Percentiles rank a stretch among this genome's conserved stretches.
These are phyloP conservation scores for Lobosporangium transversale DNA, from an alignment of 192 early-diverging fungal species.

Conservation along the genomic window DNA sequence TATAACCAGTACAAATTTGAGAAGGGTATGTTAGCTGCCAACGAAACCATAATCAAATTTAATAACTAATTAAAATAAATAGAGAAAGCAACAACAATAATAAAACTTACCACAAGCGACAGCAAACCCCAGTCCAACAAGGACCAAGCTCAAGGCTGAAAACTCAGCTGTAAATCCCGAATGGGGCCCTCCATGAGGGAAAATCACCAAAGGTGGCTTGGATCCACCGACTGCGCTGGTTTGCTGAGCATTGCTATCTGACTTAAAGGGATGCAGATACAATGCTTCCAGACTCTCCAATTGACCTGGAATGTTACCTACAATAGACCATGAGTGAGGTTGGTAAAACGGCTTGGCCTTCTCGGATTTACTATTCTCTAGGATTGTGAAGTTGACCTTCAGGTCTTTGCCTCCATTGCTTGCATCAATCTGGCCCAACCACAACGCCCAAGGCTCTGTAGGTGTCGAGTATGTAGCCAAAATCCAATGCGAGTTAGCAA, in stretches of 20 bases:
- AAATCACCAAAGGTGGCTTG: conserved; percentile 69
- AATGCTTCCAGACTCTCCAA: conserved; percentile 54
- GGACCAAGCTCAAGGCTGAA: conserved; percentile 52
- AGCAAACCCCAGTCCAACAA: conserved; percentile 71
- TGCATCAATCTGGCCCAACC: conserved; percentile 35
- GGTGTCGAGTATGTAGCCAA: conserved; percentile 65
- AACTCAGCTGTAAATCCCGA: conserved; percentile 63
- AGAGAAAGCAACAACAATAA: not conserved
- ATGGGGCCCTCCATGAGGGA: conserved; percentile 88
- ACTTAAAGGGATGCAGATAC: conserved; percentile 37
- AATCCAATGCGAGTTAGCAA: conserved; percentile 54
- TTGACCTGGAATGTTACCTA: conserved; percentile 40
- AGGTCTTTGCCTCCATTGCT: conserved; percentile 8
- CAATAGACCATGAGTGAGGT: conserved; percentile 48
- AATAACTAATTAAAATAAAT: conserved; percentile 4
- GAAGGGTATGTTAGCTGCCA: no score
- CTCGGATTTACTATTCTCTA: conserved; percentile 23
- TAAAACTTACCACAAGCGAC: conserved; percentile 51
- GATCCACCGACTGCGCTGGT: conserved; percentile 27
- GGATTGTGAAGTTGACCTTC: conserved; percentile 18
- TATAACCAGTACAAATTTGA: not conserved
- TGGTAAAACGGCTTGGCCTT: conserved; percentile 36
- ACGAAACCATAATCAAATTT: no score
- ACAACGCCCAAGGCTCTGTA: conserved; percentile 55
- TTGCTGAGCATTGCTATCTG: conserved; percentile 14